Evolutionary conservation across 2,329 filamentous ascomycete genomes (phyloP).

Genomic region (Graphilbum sp.): DNA sequence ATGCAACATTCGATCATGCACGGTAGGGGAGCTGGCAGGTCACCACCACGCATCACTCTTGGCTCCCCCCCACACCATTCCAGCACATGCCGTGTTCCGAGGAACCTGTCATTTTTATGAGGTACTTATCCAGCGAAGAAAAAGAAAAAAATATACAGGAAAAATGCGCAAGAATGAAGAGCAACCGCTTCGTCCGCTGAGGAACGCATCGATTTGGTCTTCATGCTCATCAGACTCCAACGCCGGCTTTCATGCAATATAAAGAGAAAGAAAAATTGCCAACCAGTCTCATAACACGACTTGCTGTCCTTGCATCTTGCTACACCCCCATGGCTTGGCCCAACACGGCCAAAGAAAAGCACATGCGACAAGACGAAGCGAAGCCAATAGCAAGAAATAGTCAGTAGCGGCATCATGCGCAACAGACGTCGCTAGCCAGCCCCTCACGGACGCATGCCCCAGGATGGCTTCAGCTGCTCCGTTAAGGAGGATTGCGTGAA

Average conservation of each 20-base stretch:
- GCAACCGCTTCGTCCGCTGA: neutral
- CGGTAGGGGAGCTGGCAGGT: neutral
- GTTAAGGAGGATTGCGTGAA: conserved; percentile 56
- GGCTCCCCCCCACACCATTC: neutral
- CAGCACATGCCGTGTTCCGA: neutral
- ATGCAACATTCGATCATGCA: conserved; percentile 6
- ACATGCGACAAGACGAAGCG: neutral
- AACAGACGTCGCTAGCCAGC: no score
- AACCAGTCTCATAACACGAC: neutral
- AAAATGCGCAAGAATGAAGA: neutral
- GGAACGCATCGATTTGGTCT: neutral
- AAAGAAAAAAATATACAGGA: neutral
- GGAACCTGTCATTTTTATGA: neutral
- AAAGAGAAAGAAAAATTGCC: conserved; percentile 1
- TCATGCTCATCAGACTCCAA: conserved; percentile 1
- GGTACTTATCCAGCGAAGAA: neutral
- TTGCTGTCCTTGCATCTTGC: neutral
- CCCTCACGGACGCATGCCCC: conserved; percentile 31
- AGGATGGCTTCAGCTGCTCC: conserved; percentile 41
- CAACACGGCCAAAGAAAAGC: neutral
- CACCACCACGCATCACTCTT: neutral
- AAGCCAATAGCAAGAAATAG: no score
- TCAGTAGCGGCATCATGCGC: no score
- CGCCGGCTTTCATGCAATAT: conserved; percentile 7
- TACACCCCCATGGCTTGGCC: neutral